Evolutionary conservation across 2,329 filamentous ascomycete species (phyloP).

Genomic region (Clarireedia monteithiana): DNA sequence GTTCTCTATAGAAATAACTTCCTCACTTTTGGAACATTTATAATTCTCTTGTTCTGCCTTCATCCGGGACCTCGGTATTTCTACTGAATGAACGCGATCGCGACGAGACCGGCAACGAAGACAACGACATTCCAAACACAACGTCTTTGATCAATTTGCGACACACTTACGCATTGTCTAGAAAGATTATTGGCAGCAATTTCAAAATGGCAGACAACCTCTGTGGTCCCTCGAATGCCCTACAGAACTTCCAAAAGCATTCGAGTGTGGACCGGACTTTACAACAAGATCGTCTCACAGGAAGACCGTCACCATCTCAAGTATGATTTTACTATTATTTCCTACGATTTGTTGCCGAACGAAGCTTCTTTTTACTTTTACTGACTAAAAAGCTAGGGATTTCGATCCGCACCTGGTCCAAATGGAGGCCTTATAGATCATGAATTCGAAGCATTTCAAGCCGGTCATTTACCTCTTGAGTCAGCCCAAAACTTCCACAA

Average conservation of each 20-base stretch:
- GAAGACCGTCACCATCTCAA: conserved; percentile 45
- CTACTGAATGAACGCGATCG: too few species aligned
- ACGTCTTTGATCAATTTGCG: background rate
- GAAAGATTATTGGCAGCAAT: background rate
- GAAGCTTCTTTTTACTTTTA: background rate
- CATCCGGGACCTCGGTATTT: too few species aligned
- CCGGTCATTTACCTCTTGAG: conserved; percentile 36
- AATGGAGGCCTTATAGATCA: conserved; percentile 50
- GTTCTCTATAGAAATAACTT: too few species aligned
- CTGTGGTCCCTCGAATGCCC: conserved; percentile 64
- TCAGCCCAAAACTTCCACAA: conserved; percentile 17
- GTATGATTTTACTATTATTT: conserved; percentile 32
- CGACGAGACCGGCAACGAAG: too few species aligned
- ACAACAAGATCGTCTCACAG: conserved; percentile 59
- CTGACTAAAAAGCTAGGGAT: conserved; percentile 40
- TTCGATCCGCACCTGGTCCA: conserved; percentile 47
- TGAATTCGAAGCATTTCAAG: conserved; percentile 65
- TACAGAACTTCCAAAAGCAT: conserved; percentile 67
- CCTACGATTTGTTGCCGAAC: background rate
- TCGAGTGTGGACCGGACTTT: conserved; percentile 56
- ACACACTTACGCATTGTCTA: background rate
- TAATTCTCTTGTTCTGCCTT: too few species aligned
- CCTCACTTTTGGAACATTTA: too few species aligned
- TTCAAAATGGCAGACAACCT: conserved; percentile 56
- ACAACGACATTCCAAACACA: background rate